A percentile compares a stretch with the other conserved stretches of the same genome.
These are phyloP conservation scores for Cucumis variabilis DNA, from an alignment of 331 rosid genomes.

Conservation along the genomic window DNA sequence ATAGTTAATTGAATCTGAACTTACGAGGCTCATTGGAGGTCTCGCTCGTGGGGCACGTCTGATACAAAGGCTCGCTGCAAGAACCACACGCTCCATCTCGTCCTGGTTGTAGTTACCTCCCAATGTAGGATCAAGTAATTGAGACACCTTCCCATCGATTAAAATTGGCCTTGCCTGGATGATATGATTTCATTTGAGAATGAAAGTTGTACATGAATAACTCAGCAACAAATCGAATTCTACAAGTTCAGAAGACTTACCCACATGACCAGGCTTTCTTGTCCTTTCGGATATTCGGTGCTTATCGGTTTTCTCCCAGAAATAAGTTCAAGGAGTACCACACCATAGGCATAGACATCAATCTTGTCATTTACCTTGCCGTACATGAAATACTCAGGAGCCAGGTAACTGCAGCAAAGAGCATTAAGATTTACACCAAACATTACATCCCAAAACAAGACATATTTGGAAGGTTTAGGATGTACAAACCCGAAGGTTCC, in stretches of 20 bases:
- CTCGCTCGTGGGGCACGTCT: slow-evolving; percentile 87
- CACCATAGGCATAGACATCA: slow-evolving; percentile 92
- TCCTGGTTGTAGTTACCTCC: slow-evolving; percentile 60
- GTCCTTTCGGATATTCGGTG: slow-evolving; percentile 79
- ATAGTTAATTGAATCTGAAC: slow-evolving; percentile 33
- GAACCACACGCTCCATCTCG: slow-evolving; percentile 78
- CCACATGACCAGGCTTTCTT: slow-evolving; percentile 97
- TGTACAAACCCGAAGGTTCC: slow-evolving; percentile 94
- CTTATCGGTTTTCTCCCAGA: slow-evolving; percentile 95
- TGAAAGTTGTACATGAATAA: neutral
- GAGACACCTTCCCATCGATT: slow-evolving; percentile 65
- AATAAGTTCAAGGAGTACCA: slow-evolving; percentile 93
- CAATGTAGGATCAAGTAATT: slow-evolving; percentile 80
- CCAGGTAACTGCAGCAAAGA: slow-evolving; percentile 75
- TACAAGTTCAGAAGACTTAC: slow-evolving; percentile 55
- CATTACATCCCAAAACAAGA: neutral
- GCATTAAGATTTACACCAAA: neutral
- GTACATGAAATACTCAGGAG: slow-evolving; percentile 99
- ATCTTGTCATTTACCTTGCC: slow-evolving; percentile 91
- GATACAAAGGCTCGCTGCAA: slow-evolving; percentile 92
- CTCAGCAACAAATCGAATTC: neutral
- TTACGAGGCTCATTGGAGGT: slow-evolving; percentile 89
- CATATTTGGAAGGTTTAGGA: slow-evolving; percentile 5
- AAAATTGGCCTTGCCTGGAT: slow-evolving; percentile 92
- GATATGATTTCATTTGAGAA: slow-evolving; percentile 20